A percentile compares a stretch with the other conserved stretches of the same genome.
phyloP scores from a whole-genome alignment of 495 filamentous ascomycete genomes.

The Xylaria palmicola region DNA sequence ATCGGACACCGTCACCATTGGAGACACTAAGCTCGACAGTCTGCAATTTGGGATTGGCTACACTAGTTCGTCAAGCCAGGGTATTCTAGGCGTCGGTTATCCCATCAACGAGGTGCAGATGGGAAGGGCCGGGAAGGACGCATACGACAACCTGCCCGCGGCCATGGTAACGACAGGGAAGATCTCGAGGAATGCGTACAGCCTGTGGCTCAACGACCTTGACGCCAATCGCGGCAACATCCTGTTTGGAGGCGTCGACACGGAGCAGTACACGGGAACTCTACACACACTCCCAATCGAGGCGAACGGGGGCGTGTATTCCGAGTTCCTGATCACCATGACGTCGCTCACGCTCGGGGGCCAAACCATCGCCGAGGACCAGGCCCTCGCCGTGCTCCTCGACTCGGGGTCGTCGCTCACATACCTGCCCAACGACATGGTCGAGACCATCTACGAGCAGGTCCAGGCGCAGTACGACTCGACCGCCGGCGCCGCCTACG shows the following conservation, averaged over 20 bases:
- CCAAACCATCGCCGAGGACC: constrained; percentile 49
- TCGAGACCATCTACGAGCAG: constrained; percentile 59
- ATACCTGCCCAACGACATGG: constrained; percentile 75
- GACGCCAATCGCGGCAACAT: constrained; percentile 74
- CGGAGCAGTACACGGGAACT: constrained; percentile 67
- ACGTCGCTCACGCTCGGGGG: constrained; percentile 52
- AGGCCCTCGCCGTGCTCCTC: constrained; percentile 70
- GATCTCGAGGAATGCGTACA: constrained; percentile 82
- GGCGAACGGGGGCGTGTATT: constrained; percentile 53
- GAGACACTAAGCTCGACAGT: constrained; percentile 54
- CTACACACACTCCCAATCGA: constrained; percentile 78
- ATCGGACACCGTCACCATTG: constrained; percentile 72
- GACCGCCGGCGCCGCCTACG: constrained; percentile 58
- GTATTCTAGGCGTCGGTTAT: constrained; percentile 93
- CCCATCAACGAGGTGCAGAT: constrained; percentile 76
- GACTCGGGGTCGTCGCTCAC: constrained; percentile 91
- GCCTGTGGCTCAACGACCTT: constrained; percentile 84
- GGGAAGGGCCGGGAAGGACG: constrained; percentile 51
- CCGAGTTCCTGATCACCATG: constrained; percentile 81
- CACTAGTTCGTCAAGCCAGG: constrained; percentile 65
- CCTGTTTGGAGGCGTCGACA: constrained; percentile 90
- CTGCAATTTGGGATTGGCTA: constrained; percentile 91
- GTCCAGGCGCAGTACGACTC: constrained; percentile 64
- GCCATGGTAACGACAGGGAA: constrained; percentile 66
- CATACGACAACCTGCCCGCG: constrained; percentile 79